These are phyloP conservation scores for Zoysia matrella DNA, from an alignment of 202 grass and related monocot genomes.

Conservation along the genomic window DNA sequence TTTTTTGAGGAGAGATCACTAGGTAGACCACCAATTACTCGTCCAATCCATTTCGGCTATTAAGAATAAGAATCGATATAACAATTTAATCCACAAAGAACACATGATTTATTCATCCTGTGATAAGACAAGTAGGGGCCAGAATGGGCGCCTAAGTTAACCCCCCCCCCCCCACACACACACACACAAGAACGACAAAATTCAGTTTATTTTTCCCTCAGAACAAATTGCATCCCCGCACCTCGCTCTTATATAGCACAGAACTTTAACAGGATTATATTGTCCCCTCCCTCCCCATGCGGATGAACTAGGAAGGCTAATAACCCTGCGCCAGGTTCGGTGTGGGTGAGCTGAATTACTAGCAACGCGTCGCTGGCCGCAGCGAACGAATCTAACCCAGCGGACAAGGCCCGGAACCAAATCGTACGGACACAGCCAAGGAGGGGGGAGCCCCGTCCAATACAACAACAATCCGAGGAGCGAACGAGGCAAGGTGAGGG, in stretches of 20 bases:
- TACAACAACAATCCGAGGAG: neutral
- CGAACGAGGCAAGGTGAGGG: neutral
- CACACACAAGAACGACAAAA: neutral
- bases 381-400: neutral
- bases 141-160: neutral
- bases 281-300: neutral
- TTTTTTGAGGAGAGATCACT: neutral
- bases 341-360: neutral
- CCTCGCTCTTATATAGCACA: neutral
- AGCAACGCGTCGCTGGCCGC: neutral
- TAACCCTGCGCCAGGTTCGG: neutral
- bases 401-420: neutral
- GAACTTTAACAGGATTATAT: neutral
- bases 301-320: neutral
- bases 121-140: neutral
- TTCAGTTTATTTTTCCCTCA: neutral
- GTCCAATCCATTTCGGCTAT: neutral
- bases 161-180: neutral
- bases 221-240: neutral
- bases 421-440: neutral
- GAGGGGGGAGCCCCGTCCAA: neutral
- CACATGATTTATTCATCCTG: neutral
- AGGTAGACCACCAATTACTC: neutral
- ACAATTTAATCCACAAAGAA: neutral
- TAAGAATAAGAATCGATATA: neutral